phyloP scores from a whole-genome alignment of 2,329 filamentous ascomycete genomes.

The Trichoderma sp. region DNA sequence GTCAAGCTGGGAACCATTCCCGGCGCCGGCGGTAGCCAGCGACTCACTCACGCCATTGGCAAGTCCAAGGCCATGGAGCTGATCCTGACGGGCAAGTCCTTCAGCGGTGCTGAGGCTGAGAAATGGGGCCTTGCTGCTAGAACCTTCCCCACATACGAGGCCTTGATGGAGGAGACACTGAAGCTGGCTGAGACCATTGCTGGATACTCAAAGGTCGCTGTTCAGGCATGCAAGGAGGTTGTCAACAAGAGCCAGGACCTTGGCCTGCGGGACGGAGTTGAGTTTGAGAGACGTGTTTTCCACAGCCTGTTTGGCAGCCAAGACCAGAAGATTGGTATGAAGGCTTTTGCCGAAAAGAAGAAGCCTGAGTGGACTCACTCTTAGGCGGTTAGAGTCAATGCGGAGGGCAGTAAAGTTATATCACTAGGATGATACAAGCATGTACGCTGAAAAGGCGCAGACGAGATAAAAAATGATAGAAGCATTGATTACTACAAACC shows the following conservation, averaged over 20 bases:
- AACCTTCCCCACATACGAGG: slow-evolving; percentile 75
- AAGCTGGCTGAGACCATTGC: slow-evolving; percentile 89
- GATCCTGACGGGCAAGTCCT: slow-evolving; percentile 80
- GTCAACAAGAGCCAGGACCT: slow-evolving; percentile 98
- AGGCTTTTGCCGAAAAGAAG: slow-evolving; percentile 91
- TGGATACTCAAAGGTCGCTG: slow-evolving; percentile 78
- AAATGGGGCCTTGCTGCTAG: slow-evolving; percentile 88
- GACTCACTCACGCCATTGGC: slow-evolving; percentile 77
- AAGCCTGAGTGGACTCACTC: slow-evolving; percentile 88
- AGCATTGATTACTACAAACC: not conserved
- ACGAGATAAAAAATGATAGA: not conserved
- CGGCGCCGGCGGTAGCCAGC: slow-evolving; percentile 86
- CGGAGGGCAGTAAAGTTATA: not conserved
- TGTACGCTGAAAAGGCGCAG: not conserved
- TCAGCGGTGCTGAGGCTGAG: slow-evolving; percentile 79
- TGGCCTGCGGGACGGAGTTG: slow-evolving; percentile 81
- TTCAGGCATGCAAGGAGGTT: slow-evolving; percentile 93
- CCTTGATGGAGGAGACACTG: slow-evolving; percentile 76
- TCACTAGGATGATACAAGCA: not conserved
- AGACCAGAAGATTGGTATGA: slow-evolving; percentile 97
- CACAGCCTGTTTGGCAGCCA: slow-evolving; percentile 89
- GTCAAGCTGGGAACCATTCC: slow-evolving; percentile 93
- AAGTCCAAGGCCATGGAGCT: slow-evolving; percentile 90
- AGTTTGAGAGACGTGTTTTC: slow-evolving; percentile 92
- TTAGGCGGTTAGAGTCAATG: slow-evolving; percentile 39